A percentile compares a stretch with the other conserved stretches of the same genome.
Evolutionary conservation across 345 rosid species (phyloP).

Genomic region (Rhizophora mangle): DNA sequence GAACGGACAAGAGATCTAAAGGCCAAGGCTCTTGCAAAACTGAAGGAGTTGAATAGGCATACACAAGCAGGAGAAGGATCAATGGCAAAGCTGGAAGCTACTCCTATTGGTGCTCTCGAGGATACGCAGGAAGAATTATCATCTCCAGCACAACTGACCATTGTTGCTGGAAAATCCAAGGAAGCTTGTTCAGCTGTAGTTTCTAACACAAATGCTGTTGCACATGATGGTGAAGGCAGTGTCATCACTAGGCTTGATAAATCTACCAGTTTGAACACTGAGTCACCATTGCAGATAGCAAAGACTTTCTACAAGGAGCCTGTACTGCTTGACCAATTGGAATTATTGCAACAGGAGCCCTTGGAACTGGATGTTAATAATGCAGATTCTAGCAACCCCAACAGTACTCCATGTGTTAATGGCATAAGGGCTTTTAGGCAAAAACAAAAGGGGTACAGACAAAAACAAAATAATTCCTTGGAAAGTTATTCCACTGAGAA

Average conservation of each 20-base stretch:
- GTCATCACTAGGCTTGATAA: constrained; percentile 33
- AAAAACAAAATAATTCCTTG: constrained; percentile 41
- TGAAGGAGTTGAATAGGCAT: constrained; percentile 81
- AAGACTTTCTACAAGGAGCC: background rate
- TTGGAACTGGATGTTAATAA: constrained; percentile 29
- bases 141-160: background rate
- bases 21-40: constrained; percentile 82
- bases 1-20: constrained; percentile 84
- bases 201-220: constrained; percentile 16
- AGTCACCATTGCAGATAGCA: constrained; percentile 2
- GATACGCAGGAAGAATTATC: constrained; percentile 40
- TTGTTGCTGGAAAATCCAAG: constrained; percentile 17
- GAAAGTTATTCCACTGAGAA: constrained; percentile 44
- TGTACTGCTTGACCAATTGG: constrained; percentile 7
- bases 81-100: constrained; percentile 38
- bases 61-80: constrained; percentile 44
- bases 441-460: constrained; percentile 45
- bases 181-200: constrained; percentile 26
- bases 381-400: constrained; percentile 31
- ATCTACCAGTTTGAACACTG: constrained; percentile 26
- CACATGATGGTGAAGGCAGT: constrained; percentile 26
- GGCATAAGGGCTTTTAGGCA: constrained; percentile 46
- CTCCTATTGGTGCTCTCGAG: constrained; percentile 25
- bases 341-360: constrained; percentile 2
- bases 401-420: constrained; percentile 27